A percentile compares a stretch with the other conserved stretches of the same genome.
Conservation (phyloP, 768 basidiomycete genomes). For the Fomitopsis serialis region DNA sequence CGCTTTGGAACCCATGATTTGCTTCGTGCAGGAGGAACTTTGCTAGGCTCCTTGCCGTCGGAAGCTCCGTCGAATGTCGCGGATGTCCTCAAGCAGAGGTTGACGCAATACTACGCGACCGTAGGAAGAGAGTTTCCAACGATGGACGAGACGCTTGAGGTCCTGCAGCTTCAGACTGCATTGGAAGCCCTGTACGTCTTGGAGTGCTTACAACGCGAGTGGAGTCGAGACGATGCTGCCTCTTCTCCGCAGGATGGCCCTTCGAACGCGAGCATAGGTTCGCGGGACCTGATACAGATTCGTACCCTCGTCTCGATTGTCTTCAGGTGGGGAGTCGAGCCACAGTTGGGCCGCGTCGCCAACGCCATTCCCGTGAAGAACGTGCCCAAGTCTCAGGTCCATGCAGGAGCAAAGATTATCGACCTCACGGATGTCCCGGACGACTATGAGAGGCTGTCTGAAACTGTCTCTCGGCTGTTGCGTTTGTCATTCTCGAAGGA, state of each 20-base stretch:
- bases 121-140: conserved; percentile 1
- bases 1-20: neutral
- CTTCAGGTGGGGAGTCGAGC: conserved; percentile 69
- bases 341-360: conserved; percentile 40
- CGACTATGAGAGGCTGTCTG: conserved; percentile 39
- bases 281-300: conserved; percentile 58
- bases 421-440: conserved; percentile 38
- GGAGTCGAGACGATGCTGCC: neutral
- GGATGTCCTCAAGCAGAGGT: conserved; percentile 14
- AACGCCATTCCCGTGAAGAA: conserved; percentile 20
- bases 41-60: conserved; percentile 13
- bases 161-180: conserved; percentile 48
- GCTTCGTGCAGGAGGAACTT: conserved; percentile 11
- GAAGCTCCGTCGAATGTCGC: conserved; percentile 14
- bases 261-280: conserved; percentile 36
- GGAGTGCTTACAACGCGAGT: conserved; percentile 42
- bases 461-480: conserved; percentile 40
- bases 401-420: conserved; percentile 31
- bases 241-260: neutral
- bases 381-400: conserved; percentile 4
- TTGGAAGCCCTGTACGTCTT: conserved; percentile 48
- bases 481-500: conserved; percentile 49
- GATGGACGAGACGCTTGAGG: neutral
- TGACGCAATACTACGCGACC: conserved; percentile 12
- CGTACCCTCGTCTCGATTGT: conserved; percentile 61